Percentiles rank a stretch among this genome's conserved stretches.
These are phyloP conservation scores for Vitis labrusca DNA, from an alignment of 164 flowering plant genomes.

Conservation along the genomic window DNA sequence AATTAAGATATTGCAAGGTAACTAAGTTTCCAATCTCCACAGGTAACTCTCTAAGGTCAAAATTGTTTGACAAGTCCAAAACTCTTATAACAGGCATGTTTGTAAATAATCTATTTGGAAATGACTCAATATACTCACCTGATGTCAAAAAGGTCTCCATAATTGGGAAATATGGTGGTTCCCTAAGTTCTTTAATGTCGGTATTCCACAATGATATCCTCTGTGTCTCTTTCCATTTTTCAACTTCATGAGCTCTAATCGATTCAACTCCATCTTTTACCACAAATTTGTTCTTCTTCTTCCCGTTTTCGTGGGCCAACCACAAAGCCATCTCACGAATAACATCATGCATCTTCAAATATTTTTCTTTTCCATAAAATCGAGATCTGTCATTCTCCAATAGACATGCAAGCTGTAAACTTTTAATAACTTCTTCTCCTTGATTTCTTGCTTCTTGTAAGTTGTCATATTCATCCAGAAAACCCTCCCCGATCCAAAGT, in stretches of 20 bases:
- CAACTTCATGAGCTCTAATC: neutral
- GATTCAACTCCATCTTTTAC: neutral
- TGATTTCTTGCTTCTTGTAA: too few relatives aligned
- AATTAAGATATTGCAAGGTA: too few relatives aligned
- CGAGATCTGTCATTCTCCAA: neutral
- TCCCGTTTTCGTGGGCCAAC: neutral
- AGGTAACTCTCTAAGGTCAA: rapidly evolving
- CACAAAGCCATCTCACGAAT: conserved; percentile 14
- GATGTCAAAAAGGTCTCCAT: too few relatives aligned
- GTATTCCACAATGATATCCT: neutral
- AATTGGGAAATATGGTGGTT: neutral
- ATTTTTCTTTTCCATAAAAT: neutral
- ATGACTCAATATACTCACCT: rapidly evolving
- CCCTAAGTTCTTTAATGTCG: neutral
- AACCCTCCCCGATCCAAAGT: conserved; percentile 17
- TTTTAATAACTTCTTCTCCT: conserved; percentile 5
- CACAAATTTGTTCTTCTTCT: neutral
- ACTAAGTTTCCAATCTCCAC: too few relatives aligned
- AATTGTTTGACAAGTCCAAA: too few relatives aligned
- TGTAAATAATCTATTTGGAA: too few relatives aligned
- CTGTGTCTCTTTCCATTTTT: neutral
- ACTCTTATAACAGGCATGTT: too few relatives aligned
- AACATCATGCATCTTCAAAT: conserved; percentile 16
- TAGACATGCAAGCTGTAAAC: neutral
- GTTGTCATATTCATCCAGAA: conserved; percentile 4